Evolutionary conservation across 2,329 filamentous ascomycete genomes (phyloP).

Genomic region (Colletotrichum gigasporum): DNA sequence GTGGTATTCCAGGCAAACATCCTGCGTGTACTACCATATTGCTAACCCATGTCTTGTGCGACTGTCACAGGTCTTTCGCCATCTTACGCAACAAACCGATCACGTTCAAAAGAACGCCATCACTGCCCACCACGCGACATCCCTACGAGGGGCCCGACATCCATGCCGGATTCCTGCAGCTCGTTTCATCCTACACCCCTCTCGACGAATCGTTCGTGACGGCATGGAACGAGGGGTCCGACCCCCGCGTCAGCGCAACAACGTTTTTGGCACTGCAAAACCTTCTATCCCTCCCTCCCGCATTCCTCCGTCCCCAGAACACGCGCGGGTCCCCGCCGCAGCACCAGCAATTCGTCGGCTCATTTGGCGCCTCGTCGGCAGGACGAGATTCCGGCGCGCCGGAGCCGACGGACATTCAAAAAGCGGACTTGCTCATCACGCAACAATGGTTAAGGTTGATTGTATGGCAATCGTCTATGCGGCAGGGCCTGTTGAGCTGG

Average conservation of each 20-base stretch:
- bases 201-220: constrained; percentile 72
- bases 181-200: constrained; percentile 69
- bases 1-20: background rate
- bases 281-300: constrained; percentile 42
- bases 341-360: constrained; percentile 20
- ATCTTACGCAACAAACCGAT: constrained; percentile 71
- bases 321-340: constrained; percentile 40
- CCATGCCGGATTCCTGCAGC: constrained; percentile 66
- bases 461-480: constrained; percentile 77
- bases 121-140: constrained; percentile 60
- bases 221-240: constrained; percentile 69
- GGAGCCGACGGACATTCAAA: constrained; percentile 69
- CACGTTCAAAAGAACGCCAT: constrained; percentile 67
- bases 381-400: constrained; percentile 39
- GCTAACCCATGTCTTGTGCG: constrained; percentile 1
- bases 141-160: constrained; percentile 62
- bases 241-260: constrained; percentile 43
- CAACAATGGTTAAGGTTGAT: constrained; percentile 77
- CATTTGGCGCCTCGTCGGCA: constrained; percentile 11
- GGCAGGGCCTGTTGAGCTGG: constrained; percentile 70
- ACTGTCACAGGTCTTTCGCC: constrained; percentile 64
- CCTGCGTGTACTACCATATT: background rate
- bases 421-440: constrained; percentile 73
- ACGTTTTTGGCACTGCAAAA: constrained; percentile 48
- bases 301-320: constrained; percentile 39